phyloP scores from a whole-genome alignment of 129 eudicot genomes.

The Scalesia atractyloides region DNA sequence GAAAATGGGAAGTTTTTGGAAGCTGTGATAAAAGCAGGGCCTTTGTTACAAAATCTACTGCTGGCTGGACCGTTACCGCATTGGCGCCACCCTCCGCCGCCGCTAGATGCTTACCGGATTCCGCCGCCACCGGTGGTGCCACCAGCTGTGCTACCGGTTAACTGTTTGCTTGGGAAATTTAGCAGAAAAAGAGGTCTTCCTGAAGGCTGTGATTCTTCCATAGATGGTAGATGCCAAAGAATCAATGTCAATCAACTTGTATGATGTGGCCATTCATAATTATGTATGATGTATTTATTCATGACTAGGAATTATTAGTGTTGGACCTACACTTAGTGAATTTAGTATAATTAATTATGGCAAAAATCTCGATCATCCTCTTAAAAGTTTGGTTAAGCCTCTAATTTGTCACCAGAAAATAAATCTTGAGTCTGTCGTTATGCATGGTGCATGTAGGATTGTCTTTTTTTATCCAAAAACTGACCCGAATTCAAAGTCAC shows the following conservation, averaged over 20 bases:
- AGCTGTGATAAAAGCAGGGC: conserved; percentile 88
- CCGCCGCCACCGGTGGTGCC: conserved; percentile 60
- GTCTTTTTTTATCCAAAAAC: too few species aligned
- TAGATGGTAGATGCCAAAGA: conserved; percentile 61
- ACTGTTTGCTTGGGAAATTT: conserved; percentile 22
- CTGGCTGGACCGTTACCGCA: conserved; percentile 85
- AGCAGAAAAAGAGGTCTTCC: conserved; percentile 48
- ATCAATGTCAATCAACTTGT: conserved; percentile 24
- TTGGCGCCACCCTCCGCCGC: conserved; percentile 96
- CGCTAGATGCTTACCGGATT: conserved; percentile 58
- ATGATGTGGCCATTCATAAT: too few species aligned
- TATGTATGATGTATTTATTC: too few species aligned
- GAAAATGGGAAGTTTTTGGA: conserved; percentile 76
- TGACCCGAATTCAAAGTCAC: too few species aligned
- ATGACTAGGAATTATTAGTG: too few species aligned
- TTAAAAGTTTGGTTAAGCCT: too few species aligned
- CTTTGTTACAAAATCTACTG: conserved; percentile 69
- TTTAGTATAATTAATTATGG: too few species aligned
- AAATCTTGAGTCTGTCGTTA: too few species aligned
- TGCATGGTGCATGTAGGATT: too few species aligned
- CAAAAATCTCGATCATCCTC: too few species aligned
- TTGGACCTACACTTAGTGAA: too few species aligned
- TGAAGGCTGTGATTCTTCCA: conserved; percentile 47
- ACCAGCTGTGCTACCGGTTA: neutral
- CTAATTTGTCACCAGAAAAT: too few species aligned